phyloP scores from a whole-genome alignment of 805 yeast species.

The Candida tibetensis region DNA sequence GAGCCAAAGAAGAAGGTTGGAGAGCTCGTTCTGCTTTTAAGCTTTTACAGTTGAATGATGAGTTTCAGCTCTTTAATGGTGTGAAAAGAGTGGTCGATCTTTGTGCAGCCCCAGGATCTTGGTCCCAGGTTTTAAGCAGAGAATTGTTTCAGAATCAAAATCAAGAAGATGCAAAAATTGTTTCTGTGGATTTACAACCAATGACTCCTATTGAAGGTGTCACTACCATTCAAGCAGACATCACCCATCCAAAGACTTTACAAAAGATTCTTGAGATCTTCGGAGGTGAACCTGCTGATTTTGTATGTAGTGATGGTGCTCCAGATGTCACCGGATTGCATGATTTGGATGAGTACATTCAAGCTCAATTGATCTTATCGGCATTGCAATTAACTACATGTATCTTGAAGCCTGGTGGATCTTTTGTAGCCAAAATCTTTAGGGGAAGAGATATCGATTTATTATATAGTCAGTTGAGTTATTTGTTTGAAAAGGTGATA shows the following conservation, averaged over 20 bases:
- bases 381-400: conserved; percentile 92
- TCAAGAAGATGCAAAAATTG: conserved; percentile 59
- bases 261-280: conserved; percentile 71
- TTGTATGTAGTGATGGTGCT: conserved; percentile 96
- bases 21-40: conserved; percentile 97
- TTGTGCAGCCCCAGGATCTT: conserved; percentile 98
- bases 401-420: conserved; percentile 82
- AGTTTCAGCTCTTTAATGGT: conserved; percentile 74
- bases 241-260: conserved; percentile 91
- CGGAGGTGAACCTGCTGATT: conserved; percentile 91
- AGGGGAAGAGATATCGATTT: conserved; percentile 95
- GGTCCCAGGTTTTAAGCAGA: conserved; percentile 92
- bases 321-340: conserved; percentile 98
- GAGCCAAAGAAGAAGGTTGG: conserved; percentile 98
- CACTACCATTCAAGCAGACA: conserved; percentile 89
- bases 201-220: conserved; percentile 96
- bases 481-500: conserved; percentile 77
- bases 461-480: conserved; percentile 87
- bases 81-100: conserved; percentile 87
- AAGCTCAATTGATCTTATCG: conserved; percentile 87
- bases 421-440: conserved; percentile 93
- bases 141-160: conserved; percentile 50
- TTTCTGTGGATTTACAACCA: conserved; percentile 95
- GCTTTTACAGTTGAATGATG: conserved; percentile 83
- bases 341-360: conserved; percentile 94